These are phyloP conservation scores for Phytophthora pistaciae DNA, from an alignment of 352 stramenopile species.

Conservation along the genomic window DNA sequence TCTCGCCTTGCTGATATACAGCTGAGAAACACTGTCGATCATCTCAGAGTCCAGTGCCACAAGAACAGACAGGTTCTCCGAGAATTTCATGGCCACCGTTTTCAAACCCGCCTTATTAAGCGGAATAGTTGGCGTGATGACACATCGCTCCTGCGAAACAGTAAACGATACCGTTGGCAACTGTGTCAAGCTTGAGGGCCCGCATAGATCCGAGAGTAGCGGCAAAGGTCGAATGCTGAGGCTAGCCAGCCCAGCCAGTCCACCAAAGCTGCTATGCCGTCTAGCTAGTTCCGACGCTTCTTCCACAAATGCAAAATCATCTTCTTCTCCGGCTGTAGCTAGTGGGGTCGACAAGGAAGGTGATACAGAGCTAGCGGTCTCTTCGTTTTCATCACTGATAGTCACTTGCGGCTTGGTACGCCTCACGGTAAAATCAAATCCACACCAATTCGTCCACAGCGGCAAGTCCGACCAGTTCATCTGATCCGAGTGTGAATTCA, in stretches of 20 bases:
- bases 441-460: conserved; percentile 75
- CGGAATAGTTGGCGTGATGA: conserved; percentile 64
- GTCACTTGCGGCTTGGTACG: conserved; percentile 24
- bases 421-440: conserved; percentile 69
- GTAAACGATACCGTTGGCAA: conserved; percentile 65
- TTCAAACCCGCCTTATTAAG: conserved; percentile 78
- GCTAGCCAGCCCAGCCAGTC: conserved; percentile 46
- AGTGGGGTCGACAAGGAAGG: conserved; percentile 24
- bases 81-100: conserved; percentile 79
- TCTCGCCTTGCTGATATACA: conserved; percentile 81
- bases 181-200: conserved; percentile 57
- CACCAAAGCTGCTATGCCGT: conserved; percentile 73
- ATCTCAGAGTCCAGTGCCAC: conserved; percentile 82
- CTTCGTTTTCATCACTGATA: conserved; percentile 10
- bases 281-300: conserved; percentile 66
- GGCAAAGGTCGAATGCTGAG: conserved; percentile 57
- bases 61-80: conserved; percentile 82
- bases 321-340: conserved; percentile 52
- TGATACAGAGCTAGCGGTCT: not conserved
- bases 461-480: conserved; percentile 65
- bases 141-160: conserved; percentile 51
- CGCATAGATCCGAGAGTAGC: conserved; percentile 51
- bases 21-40: conserved; percentile 74
- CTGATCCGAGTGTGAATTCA: conserved; percentile 42
- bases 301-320: conserved; percentile 87